phyloP scores from a whole-genome alignment of 1,284 basidiomycete species.

The Malassezia equina region DNA sequence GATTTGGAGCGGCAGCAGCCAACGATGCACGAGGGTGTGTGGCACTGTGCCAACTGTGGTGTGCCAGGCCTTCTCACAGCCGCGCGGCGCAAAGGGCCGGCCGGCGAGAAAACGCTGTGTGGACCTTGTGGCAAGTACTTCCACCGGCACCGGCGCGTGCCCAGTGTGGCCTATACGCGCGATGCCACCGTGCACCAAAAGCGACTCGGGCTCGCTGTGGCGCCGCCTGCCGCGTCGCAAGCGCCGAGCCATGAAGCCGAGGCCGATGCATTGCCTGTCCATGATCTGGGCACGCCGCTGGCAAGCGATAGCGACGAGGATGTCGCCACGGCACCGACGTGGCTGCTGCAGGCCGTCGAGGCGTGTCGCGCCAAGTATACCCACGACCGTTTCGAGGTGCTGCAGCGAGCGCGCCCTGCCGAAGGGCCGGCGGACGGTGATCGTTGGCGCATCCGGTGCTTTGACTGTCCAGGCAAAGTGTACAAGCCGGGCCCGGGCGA shows the following conservation, averaged over 20 bases:
- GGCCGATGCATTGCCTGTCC: not conserved
- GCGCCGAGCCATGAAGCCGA: not conserved
- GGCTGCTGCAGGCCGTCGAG: conserved; percentile 60
- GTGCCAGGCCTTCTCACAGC: conserved; percentile 35
- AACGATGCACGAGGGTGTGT: conserved; percentile 41
- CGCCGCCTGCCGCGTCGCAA: not conserved
- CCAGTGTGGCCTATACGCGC: conserved; percentile 34
- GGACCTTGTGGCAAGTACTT: conserved; percentile 69
- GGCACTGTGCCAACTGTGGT: conserved; percentile 47
- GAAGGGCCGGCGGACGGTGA: conserved; percentile 22
- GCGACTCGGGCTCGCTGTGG: not conserved
- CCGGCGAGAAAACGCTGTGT: conserved; percentile 83
- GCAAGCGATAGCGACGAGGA: conserved; percentile 14
- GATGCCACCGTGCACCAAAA: conserved; percentile 29
- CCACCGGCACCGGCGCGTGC: conserved; percentile 39
- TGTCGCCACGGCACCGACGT: conserved; percentile 41
- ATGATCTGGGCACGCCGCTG: conserved; percentile 5
- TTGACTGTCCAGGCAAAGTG: conserved; percentile 88
- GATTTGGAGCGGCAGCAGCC: conserved; percentile 42
- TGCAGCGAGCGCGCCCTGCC: conserved; percentile 18
- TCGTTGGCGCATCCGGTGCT: conserved; percentile 86
- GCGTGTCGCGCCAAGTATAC: conserved; percentile 65
- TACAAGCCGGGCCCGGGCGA: conserved; percentile 89
- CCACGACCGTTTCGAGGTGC: conserved; percentile 62
- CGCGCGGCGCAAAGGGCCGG: conserved; percentile 60